Base-by-base conservation (phyloP, 2,329 filamentous ascomycete genomes). In the Rutstroemia sp. region DNA sequence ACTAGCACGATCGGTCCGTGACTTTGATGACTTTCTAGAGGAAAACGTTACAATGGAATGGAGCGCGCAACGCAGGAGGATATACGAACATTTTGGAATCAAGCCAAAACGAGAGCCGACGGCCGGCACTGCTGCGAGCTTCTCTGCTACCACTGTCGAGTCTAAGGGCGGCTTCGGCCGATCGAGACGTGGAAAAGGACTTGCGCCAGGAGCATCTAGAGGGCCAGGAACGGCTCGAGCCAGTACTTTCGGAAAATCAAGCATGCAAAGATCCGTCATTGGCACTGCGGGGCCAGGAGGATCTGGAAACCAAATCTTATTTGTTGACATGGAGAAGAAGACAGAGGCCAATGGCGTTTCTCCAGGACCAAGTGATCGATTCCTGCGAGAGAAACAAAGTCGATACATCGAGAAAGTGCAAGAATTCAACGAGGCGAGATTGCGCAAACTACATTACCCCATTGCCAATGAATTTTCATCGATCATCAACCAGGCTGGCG, bases 31-130 rank as follows among this genome's bases (percentile, higher is more conserved):
- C 59, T 97, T 96, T 70, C 78, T 99, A 56, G 92, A 97, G 70
- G 92, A 96, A 66, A 95, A 95, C 68, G 85, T 97, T 50, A 90
- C 91, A 30, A 86, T 95, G 76, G 91, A 97, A 71, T 97, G 94
- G 92, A 92, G 96, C 65, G 86, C 88, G 16, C 92, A 97, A 74
- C 86, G 92, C 61, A 90, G 88, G 71, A 86, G 86, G 63, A 96
- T 99, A 62, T 97, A 96, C 72, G 86, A 96, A 67, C 94, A 99
- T 72, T 97, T 99, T 71, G 94, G 94, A 14, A 87, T 99, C 69
- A 86, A 84, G 68, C 75, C 80, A 5, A 75, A 76, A 23, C 80
- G 84, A 49, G 78, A 78, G 61, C 19, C 52, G 4, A 38, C 27
- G 16, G 23, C 56, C 38, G 58, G 52, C 21, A 59, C 52, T 19